Base-by-base conservation (phyloP, 164 flowering plant genomes). In the Berberis vulgaris region DNA sequence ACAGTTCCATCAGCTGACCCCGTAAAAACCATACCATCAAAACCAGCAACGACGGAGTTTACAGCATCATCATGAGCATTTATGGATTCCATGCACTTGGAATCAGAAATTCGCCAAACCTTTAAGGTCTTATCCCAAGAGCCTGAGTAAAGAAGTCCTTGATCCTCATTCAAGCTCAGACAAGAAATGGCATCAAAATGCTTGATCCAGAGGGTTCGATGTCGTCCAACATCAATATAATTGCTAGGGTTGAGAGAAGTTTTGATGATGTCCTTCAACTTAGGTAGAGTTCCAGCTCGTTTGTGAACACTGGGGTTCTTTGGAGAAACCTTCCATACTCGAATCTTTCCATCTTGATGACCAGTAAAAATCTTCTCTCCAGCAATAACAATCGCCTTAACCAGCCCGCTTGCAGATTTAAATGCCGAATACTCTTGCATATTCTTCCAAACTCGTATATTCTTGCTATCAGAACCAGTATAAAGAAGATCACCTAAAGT, bases 401-500 rank as follows among this genome's bases (percentile, higher is more conserved):
- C 96, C 40, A 91, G 65, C 0, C 96, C 97, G 11, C 96, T 88
- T 72, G 71, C 84, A 1, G 94, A 83, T 72, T 88, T 88, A 72
- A 91, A 91, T 1, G 82, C 93, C 0, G 84, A 50, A 61, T 66
- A 87, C 57, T 91, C 96, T 55, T 88, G 72, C 58, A 81, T 72
- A 66, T 83, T 76, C 70, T 83, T 86, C 96, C 97, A 91, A 0
- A 88, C 91, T 5, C 96, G 89, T 61, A 91, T 88, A 76, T 91
- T 91, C 77, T 91, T 91, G 79, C 97, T 88, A 59, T 91, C 96
- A 1, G 97, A 91, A n/a, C 97, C 97, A 2, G 97, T 91, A 80
- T 88, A 91, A 1, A 88, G 78, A 5, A 91, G 74, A 7, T 80
- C 93, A 0, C 79, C 82, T 10, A 74, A 12, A 2, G 93, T 81